Base-by-base conservation (phyloP, 345 rosid species). In the Theobroma cacao region DNA sequence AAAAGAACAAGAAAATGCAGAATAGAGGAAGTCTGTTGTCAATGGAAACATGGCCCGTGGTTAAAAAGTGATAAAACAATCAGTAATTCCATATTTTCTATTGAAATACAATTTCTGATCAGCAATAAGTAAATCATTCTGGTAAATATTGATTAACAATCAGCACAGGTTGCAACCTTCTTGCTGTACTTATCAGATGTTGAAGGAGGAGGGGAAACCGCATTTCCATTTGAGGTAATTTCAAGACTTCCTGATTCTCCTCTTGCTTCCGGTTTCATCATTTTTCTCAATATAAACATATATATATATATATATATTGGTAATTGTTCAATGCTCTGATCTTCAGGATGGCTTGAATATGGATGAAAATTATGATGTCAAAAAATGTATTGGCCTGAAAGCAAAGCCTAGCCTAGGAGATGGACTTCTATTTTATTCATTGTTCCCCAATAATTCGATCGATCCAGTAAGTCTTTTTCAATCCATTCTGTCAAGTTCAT, bases 151-250 rank as follows among this genome's bases (percentile, higher is more conserved):
- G 64, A 30, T 5, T 17, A 5, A 50, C 6, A n/a, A n/a, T 20
- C 58, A 2, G 1, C 58, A 18, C 81, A 91, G 94, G 83, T 91
- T 47, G 89, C 88, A 38, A 77, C 95, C 62, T 90, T 91, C 81
- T 78, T 93, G 80, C 74, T 91, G 83, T 91, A 90, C 84, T 79
- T 93, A 83, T 79, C 94, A 6, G 85, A 81, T 64, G 91, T 89
- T 47, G 87, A 89, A 82, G 91, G 83, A 82, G 97, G 97, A 72
- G 92, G 95, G 59, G 94, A 91, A 75, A 93, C 94, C 4, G 80
- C 85, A 81, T 90, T 91, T 76, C 94, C 98, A 2, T 82, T 79
- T 45, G 95, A 90, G 96, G 94, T 90, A 86, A 45, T 0, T n/a
- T 1, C 20, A 40, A 4, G 26, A 24, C 34, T 66, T 13, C 45